Evolutionary conservation across 441 rosid species (phyloP), one percentile per base, ranked within the genome.

Genomic region (Gossypium schwendimanii): DNA sequence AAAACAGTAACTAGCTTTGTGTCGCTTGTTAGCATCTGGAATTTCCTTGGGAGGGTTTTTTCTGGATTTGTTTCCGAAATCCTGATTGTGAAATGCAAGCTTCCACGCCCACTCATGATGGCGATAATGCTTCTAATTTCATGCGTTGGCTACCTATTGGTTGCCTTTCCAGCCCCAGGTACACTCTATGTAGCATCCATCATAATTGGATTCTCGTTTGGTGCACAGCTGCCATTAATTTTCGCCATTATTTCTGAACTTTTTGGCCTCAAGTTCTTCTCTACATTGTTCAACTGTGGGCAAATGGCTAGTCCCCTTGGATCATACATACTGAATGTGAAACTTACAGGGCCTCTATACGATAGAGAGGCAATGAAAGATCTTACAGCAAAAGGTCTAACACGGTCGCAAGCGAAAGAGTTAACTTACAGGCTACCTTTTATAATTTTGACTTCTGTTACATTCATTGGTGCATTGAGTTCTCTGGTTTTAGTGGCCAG

Each of bases 21-120:
- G 61, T 93, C 96, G 2, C 84, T 93, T 4, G 92, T 91, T 1
- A 91, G 98, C 84, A 90, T 91, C 69, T 93, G 97, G 97, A 91
- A 89, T 64, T 93, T 83, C 76, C 90, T 90, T 2, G 97, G 98
- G 36, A 80, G 97, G 70, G 92, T 91, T 0, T 90, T 88, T 71
- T 64, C 97, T 0, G 98, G 98, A 4, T 93, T 87, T 63, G 89
- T 93, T 52, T 93, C 97, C 0, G 97, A 93, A 75, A 53, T 60
- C 58, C 69, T 93, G 28, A 78, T 91, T 0, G 77, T 75, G 7
- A 88, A 80, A 70, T 84, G 83, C 74, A 87, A 84, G 71, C 26
- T 87, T n/a, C 98, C 98, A 0, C 76, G 96, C 17, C 95, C 97
- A 2, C 78, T 93, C 1, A 83, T 93, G 91, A 79, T 91, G 91